Percentiles rank a stretch among this genome's conserved stretches.
Conservation (phyloP, 108 stramenopile genomes). For the Nannochloropsis salina region DNA sequence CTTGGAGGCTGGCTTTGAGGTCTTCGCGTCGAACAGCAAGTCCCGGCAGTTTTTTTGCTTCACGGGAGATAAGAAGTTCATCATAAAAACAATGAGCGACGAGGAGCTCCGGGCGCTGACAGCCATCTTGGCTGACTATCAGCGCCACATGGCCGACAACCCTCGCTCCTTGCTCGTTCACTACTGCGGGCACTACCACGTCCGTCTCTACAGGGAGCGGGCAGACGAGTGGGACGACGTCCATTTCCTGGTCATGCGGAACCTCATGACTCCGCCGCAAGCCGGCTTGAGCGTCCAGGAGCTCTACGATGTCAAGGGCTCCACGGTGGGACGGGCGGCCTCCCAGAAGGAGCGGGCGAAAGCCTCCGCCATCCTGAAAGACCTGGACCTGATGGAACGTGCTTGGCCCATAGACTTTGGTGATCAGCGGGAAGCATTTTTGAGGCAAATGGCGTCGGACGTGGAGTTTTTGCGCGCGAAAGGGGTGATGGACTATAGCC, state of each 20-base stretch:
- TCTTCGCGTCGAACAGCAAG: not conserved
- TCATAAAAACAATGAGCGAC: constrained; percentile 9
- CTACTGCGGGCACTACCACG: not conserved
- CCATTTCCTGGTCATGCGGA: constrained; percentile 17
- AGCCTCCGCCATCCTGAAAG: not conserved
- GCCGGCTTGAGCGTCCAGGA: not conserved
- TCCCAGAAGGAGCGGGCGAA: not conserved
- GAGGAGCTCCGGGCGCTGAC: constrained; percentile 1
- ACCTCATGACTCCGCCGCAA: not conserved
- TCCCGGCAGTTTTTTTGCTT: constrained; percentile 10
- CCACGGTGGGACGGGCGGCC: not conserved
- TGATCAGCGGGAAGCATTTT: not conserved
- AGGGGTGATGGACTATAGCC: not conserved
- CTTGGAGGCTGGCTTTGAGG: not conserved
- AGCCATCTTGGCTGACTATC: not conserved
- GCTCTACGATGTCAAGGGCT: constrained; percentile 10
- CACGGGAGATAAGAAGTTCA: not conserved
- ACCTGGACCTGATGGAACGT: constrained; percentile 1
- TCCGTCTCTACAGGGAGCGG: not conserved
- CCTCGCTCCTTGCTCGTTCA: not conserved
- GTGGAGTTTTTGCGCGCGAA: not conserved
- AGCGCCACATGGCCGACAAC: not conserved
- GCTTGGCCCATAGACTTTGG: not conserved
- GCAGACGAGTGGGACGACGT: constrained; percentile 12
- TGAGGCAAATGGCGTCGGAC: not conserved